Evolutionary conservation across 805 yeast genomes (phyloP).

Genomic region (Zygosaccharomyces lentus): DNA sequence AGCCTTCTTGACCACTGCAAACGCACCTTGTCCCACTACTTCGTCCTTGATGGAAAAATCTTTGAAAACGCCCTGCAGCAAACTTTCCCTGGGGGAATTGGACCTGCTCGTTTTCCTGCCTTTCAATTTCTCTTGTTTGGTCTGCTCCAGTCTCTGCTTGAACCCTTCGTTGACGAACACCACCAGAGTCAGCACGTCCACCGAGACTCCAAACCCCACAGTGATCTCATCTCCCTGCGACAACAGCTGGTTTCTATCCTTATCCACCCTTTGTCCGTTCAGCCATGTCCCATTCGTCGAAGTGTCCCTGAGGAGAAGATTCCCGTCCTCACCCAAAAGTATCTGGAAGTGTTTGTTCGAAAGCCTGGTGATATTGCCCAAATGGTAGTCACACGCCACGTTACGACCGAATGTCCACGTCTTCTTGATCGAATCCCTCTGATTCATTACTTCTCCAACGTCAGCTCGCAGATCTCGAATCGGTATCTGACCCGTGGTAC

Average conservation of each 20-base stretch:
- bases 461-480: slow-evolving; percentile 44
- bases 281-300: slow-evolving; percentile 93
- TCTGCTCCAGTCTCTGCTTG: slow-evolving; percentile 26
- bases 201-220: slow-evolving; percentile 79
- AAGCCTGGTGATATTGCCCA: slow-evolving; percentile 60
- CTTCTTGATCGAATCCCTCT: slow-evolving; percentile 31
- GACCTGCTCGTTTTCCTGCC: slow-evolving; percentile 5
- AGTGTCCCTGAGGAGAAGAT: slow-evolving; percentile 50
- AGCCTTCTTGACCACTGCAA: slow-evolving; percentile 91
- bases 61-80: slow-evolving; percentile 49
- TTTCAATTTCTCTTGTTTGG: slow-evolving; percentile 12
- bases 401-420: slow-evolving; percentile 78
- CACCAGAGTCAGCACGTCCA: slow-evolving; percentile 54
- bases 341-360: slow-evolving; percentile 72
- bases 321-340: slow-evolving; percentile 58
- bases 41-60: slow-evolving; percentile 78
- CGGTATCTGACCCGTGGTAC: slow-evolving; percentile 54
- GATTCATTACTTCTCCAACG: slow-evolving; percentile 26
- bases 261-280: slow-evolving; percentile 67
- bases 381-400: slow-evolving; percentile 52
- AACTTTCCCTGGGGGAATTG: slow-evolving; percentile 7
- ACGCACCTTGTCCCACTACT: slow-evolving; percentile 96
- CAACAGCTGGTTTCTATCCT: slow-evolving; percentile 72
- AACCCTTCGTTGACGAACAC: slow-evolving; percentile 40
- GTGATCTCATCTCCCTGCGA: slow-evolving; percentile 92